These are phyloP conservation scores for Caryopteris hybrid DNA, from an alignment of 305 asterid species.

Conservation along the genomic window DNA sequence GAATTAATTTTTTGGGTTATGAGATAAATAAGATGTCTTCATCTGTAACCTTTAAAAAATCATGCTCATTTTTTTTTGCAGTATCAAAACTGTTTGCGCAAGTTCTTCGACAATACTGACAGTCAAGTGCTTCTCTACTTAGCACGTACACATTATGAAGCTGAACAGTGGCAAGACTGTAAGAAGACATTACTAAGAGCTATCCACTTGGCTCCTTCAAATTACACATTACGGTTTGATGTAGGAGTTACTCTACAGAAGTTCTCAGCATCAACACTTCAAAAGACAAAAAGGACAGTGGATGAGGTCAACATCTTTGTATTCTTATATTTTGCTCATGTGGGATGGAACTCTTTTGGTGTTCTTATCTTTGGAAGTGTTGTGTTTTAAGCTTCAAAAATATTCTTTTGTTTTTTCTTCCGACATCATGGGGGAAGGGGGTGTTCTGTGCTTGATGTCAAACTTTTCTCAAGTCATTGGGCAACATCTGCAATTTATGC, in stretches of 20 bases:
- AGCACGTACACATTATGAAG: conserved; percentile 98
- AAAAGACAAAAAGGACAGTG: conserved; percentile 84
- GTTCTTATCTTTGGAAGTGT: conserved; percentile 6
- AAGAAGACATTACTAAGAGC: conserved; percentile 91
- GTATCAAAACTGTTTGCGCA: conserved; percentile 95
- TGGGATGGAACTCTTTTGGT: neutral
- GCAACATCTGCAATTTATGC: neutral
- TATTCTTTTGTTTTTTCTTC: neutral
- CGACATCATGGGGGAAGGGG: neutral
- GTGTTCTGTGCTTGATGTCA: neutral
- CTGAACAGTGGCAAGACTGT: conserved; percentile 99
- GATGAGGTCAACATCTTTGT: conserved; percentile 62
- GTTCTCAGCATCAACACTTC: conserved; percentile 96
- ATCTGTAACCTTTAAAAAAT: conserved; percentile 11
- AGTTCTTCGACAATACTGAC: conserved; percentile 84
- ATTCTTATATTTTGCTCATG: neutral
- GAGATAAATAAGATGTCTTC: conserved; percentile 12
- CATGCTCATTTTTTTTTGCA: conserved; percentile 37
- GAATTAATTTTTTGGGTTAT: neutral
- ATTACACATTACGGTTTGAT: conserved; percentile 86
- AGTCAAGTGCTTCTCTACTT: conserved; percentile 93
- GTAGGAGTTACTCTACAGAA: conserved; percentile 92
- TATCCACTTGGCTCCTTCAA: conserved; percentile 95
- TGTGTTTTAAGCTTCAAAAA: neutral
- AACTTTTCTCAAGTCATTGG: neutral